These are phyloP conservation scores for Polyplosphaeria fusca DNA, from an alignment of 495 filamentous ascomycete species.

Conservation along the genomic window DNA sequence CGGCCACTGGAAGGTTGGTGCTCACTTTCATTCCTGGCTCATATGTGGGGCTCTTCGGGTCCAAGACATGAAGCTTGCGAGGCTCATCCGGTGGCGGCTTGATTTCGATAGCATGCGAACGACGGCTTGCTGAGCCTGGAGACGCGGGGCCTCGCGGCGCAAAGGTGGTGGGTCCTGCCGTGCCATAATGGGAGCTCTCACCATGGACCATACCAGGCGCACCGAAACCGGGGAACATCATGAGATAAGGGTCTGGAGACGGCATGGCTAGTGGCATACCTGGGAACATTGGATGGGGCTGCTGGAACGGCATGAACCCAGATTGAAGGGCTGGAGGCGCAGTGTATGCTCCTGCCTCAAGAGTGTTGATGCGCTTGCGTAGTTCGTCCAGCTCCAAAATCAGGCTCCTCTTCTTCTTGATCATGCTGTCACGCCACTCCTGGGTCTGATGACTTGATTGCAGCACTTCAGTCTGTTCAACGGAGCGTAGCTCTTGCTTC, in stretches of 20 bases:
- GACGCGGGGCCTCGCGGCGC: conserved; percentile 4
- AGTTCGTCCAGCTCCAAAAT: conserved; percentile 28
- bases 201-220: neutral
- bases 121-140: conserved; percentile 31
- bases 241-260: conserved; percentile 1
- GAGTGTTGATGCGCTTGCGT: conserved; percentile 18
- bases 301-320: conserved; percentile 13
- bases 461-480: conserved; percentile 32
- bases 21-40: conserved; percentile 24
- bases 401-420: conserved; percentile 28
- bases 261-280: neutral
- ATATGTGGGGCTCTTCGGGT: conserved; percentile 41
- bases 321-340: neutral
- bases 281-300: neutral
- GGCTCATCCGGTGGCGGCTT: conserved; percentile 27
- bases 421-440: conserved; percentile 17
- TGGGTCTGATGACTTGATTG: conserved; percentile 7
- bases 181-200: neutral
- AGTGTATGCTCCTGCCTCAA: conserved; percentile 4
- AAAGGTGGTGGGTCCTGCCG: neutral
- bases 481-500: conserved; percentile 15
- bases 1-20: neutral
- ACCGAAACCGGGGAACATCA: conserved; percentile 17
- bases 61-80: conserved; percentile 26
- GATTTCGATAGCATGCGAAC: conserved; percentile 38